Evolutionary conservation across 2,329 filamentous ascomycete species (phyloP), one percentile per base, ranked within the genome.

Genomic region (Cercospora citrullina): DNA sequence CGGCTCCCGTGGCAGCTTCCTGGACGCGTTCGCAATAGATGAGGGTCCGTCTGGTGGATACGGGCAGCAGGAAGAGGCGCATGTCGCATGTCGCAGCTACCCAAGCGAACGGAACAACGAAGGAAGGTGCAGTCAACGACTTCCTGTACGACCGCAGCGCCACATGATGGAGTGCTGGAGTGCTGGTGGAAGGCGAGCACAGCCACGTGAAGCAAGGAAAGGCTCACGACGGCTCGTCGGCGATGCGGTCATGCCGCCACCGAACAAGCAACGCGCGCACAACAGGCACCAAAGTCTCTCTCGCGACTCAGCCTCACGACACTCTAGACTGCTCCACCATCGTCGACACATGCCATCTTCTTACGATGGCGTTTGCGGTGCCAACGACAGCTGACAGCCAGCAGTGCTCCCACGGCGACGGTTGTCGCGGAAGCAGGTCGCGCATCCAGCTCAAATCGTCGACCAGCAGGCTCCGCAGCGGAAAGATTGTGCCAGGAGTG

Each of bases 51-150:
- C 91, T 89, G 72, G 93, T 96, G 68, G 94, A 96, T 75, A 99
- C 90, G 70, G 95, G 95, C 66, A 99, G 87, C 72, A 99, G 89
- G 82, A 93, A 97, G 80, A 99, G 87, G 79, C 93, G 92, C 95
- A 99, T 98, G 14, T 55, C 68, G 60, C 53, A 64, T 48, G 63
- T 57, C 16, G 18, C 39, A 33, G 48, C 23, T 23, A 14, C 16
- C 23, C 63, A 51, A 48, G 16, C 28, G 63, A 51, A 60, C 30
- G 53, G 30, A 33, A 58, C 30, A 58, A 33, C 30, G 23, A 58
- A 12, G 53, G 23, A 23, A 30, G 31, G 33, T 59, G 60, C 53
- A 63, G 30, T 70, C 36, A 63, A 63, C 14, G 58, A 30, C 23
- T 51, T 30, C 48, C 18, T 64, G 60, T 60, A 30, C 58, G 5